A percentile compares a stretch with the other conserved stretches of the same genome.
Conservation (phyloP, 805 yeast genomes). For the Scheffersomyces coipomensis region DNA sequence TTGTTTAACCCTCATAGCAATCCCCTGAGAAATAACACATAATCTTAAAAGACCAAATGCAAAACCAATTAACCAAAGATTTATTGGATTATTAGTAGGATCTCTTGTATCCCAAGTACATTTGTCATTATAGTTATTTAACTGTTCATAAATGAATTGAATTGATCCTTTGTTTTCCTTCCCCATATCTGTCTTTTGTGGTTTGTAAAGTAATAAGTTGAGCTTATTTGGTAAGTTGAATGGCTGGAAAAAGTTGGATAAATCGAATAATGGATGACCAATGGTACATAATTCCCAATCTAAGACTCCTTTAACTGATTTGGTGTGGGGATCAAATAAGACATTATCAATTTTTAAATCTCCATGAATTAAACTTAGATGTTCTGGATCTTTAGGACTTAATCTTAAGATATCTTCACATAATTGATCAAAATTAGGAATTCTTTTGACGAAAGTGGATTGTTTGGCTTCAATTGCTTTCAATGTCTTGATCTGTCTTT, state of each 20-base stretch:
- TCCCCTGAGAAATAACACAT: constrained; percentile 61
- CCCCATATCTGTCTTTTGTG: constrained; percentile 29
- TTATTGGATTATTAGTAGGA: constrained; percentile 41
- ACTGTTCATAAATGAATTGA: constrained; percentile 17
- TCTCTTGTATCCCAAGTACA: constrained; percentile 30
- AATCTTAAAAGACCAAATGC: constrained; percentile 57
- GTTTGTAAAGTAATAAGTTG: constrained; percentile 27
- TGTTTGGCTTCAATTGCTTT: constrained; percentile 39
- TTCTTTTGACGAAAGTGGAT: constrained; percentile 39
- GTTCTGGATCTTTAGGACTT: constrained; percentile 48
- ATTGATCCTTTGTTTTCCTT: constrained; percentile 26
- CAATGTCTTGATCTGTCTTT: constrained; percentile 52
- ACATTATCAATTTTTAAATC: constrained; percentile 65
- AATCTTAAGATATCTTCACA: constrained; percentile 39
- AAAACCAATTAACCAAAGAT: constrained; percentile 50
- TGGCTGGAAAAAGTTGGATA: constrained; percentile 58
- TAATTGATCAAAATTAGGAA: constrained; percentile 46
- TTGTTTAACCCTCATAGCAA: constrained; percentile 50
- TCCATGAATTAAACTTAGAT: constrained; percentile 56
- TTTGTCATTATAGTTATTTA: constrained; percentile 22
- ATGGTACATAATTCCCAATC: constrained; percentile 69
- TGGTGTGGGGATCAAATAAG: constrained; percentile 54
- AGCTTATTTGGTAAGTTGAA: constrained; percentile 42
- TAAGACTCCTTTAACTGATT: constrained; percentile 51
- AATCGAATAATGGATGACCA: constrained; percentile 64